phyloP scores from a whole-genome alignment of 768 basidiomycete species.

The Pleurotus tuoliensis region DNA sequence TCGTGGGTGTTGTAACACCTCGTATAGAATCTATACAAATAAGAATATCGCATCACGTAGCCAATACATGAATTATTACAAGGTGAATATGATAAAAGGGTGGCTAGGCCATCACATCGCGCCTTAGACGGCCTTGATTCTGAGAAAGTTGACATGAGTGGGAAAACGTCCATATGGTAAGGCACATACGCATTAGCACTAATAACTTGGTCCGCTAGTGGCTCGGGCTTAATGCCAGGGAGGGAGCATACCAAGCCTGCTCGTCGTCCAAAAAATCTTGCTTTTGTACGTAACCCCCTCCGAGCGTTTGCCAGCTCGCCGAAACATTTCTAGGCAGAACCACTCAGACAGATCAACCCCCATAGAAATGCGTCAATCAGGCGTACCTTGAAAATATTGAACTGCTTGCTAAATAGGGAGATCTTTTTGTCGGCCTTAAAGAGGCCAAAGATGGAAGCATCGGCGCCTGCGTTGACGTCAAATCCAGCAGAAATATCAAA shows the following conservation, averaged over 20 bases:
- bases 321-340: neutral
- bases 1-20: too few species aligned
- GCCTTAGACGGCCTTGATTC: neutral
- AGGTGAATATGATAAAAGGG: too few species aligned
- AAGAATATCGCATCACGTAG: too few species aligned
- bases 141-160: neutral
- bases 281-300: neutral
- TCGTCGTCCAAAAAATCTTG: neutral
- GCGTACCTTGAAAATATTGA: conserved; percentile 28
- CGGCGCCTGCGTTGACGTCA: conserved; percentile 27
- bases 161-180: neutral
- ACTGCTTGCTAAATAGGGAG: conserved; percentile 27
- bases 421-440: conserved; percentile 21
- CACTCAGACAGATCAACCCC: neutral
- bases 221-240: neutral
- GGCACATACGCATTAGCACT: neutral
- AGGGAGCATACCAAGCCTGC: neutral
- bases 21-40: too few species aligned
- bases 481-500: conserved; percentile 27
- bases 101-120: neutral
- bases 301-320: neutral
- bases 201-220: neutral
- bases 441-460: conserved; percentile 25
- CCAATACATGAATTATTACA: too few species aligned
- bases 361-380: neutral